Evolutionary conservation across 78 protist genomes (phyloP).

Genomic region (Dictyostelium intermedium): DNA sequence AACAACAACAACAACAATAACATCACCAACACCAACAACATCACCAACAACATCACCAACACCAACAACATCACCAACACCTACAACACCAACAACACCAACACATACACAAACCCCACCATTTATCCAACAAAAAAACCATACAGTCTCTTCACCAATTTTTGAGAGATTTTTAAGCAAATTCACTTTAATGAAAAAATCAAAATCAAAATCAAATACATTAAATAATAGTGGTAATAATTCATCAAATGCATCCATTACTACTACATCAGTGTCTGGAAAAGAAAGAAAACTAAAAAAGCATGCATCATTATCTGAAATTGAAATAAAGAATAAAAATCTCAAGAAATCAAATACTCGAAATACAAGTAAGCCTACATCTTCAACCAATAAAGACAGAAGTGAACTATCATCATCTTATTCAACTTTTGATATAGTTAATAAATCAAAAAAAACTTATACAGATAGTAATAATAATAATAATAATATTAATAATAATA

Average conservation of each 20-base stretch:
- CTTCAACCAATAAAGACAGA: not conserved
- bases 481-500: not conserved
- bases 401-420: not conserved
- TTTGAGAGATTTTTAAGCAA: slow-evolving; percentile 8
- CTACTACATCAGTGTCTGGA: not conserved
- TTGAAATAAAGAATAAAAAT: not conserved
- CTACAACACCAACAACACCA: not conserved
- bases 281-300: not conserved
- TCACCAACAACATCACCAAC: not conserved
- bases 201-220: slow-evolving; percentile 5
- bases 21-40: not conserved
- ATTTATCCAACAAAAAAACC: not conserved
- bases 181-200: not conserved
- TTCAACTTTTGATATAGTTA: not conserved
- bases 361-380: not conserved
- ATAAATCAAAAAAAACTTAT: not conserved
- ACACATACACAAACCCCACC: not conserved
- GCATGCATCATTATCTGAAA: slow-evolving; percentile 1
- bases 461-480: not conserved
- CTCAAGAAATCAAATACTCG: not conserved
- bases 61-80: not conserved
- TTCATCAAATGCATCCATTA: not conserved
- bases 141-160: not conserved
- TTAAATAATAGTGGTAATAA: not conserved
- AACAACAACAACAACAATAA: not conserved